These are phyloP conservation scores for Phialemonium atrogriseum DNA, from an alignment of 2,329 filamentous ascomycete species.

Conservation along the genomic window DNA sequence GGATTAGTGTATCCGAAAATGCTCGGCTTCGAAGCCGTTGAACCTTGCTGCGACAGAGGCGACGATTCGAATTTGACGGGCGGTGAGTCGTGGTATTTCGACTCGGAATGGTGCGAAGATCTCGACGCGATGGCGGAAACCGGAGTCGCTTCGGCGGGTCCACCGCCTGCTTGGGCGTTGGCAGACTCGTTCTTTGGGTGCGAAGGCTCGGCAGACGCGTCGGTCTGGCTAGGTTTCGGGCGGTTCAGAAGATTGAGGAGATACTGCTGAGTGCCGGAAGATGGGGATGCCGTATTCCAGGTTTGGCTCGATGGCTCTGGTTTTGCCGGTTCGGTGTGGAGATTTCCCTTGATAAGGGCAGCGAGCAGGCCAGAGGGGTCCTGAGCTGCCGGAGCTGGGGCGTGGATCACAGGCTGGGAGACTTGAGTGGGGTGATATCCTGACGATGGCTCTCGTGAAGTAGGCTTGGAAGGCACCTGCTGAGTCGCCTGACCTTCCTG, in stretches of 20 bases:
- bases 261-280: constrained; percentile 72
- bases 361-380: constrained; percentile 51
- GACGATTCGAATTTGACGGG: constrained; percentile 16
- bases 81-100: constrained; percentile 14
- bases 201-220: constrained; percentile 21
- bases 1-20: constrained; percentile 29
- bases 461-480: constrained; percentile 11
- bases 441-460: constrained; percentile 16
- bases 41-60: constrained; percentile 17
- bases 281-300: constrained; percentile 43
- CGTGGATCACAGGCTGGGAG: constrained; percentile 35
- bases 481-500: constrained; percentile 15
- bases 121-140: constrained; percentile 15
- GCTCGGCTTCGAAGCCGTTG: constrained; percentile 17
- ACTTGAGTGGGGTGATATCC: constrained; percentile 13
- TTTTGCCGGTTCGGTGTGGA: constrained; percentile 37
- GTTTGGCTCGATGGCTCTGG: constrained; percentile 20
- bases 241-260: constrained; percentile 79
- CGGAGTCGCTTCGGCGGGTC: constrained; percentile 13
- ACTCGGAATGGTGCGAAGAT: constrained; percentile 19
- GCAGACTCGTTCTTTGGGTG: background rate
- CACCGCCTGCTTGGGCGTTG: constrained; percentile 21
- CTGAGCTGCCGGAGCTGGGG: constrained; percentile 46
- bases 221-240: constrained; percentile 57
- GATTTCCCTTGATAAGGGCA: constrained; percentile 50